Conservation (phyloP, 140 eudicot species). For the Erigeron philadelphicus region DNA sequence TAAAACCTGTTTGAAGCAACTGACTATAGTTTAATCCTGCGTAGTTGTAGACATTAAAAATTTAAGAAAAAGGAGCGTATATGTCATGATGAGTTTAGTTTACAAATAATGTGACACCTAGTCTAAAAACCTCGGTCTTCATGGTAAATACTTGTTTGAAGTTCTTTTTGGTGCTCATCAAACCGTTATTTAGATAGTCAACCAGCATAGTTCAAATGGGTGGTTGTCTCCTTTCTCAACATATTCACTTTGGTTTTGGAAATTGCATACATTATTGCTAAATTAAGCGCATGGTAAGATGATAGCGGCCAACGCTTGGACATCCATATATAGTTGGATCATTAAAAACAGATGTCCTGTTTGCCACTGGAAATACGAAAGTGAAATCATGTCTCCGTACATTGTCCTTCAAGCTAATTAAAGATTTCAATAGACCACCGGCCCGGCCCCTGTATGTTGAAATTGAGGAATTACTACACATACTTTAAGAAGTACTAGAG, state of each 20-base stretch:
- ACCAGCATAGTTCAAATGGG: slow-evolving; percentile 81
- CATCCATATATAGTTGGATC: slow-evolving; percentile 54
- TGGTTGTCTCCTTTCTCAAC: slow-evolving; percentile 56
- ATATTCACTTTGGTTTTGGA: slow-evolving; percentile 56
- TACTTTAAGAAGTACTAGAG: no score
- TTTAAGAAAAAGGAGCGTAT: neutral
- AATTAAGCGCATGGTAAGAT: slow-evolving; percentile 59
- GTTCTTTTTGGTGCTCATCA: slow-evolving; percentile 87
- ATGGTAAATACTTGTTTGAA: slow-evolving; percentile 88
- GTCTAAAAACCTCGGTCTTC: slow-evolving; percentile 75
- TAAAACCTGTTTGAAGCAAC: neutral
- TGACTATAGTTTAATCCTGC: neutral
- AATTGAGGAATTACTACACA: neutral
- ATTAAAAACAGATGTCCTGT: slow-evolving; percentile 63
- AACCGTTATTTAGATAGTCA: slow-evolving; percentile 76
- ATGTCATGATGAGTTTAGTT: slow-evolving; percentile 15
- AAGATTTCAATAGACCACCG: neutral
- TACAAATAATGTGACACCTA: neutral
- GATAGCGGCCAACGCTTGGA: slow-evolving; percentile 74
- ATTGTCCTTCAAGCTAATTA: neutral
- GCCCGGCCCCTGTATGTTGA: neutral
- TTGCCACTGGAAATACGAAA: slow-evolving; percentile 54
- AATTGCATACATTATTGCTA: slow-evolving; percentile 37
- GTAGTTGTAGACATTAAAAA: neutral
- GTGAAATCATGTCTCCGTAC: slow-evolving; percentile 1